Evolutionary conservation across 2,329 filamentous ascomycete genomes (phyloP), one percentile per base, ranked within the genome.

Genomic region (Rhynchosporium secalis): DNA sequence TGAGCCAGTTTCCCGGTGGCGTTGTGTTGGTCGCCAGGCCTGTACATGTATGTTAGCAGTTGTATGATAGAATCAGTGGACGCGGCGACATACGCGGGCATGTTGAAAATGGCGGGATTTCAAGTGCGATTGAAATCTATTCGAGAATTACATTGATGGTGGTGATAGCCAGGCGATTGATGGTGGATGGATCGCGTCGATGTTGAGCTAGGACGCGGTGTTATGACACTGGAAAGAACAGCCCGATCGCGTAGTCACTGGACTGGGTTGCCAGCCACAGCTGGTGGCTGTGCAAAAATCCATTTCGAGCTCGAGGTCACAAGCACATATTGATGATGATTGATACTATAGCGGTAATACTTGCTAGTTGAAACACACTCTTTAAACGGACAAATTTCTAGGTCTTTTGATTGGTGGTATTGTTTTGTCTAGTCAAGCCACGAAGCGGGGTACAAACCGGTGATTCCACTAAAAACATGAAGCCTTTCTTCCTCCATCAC

Each of bases 11-110:
- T 83, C 12, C 68, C 68, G 47, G 65, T 68, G 48, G 65, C 59
- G 33, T 65, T 68, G 76, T 88, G 86, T 75, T 91, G 88, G 72
- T 89, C 86, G 73, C 88, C 88, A 69, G 86, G 83, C 69, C 88
- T 91, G 74, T 52, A 68, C 47, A 43, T 28, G 59, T 72, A 61
- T 66, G 65, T 52, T 58, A 15, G 20, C 20, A 20, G 46, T 55
- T 15, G 13, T 4, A 38, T 29, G 28, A 47, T 15, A 20, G 4
- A 8, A 7, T 51, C 49, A 56, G 15, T 55, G 36, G 9, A 13
- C 29, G 8, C 4, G 26, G 26, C 47, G 46, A 69, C 78, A 74
- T 74, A 81, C 79, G 78, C 78, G 72, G 79, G 79, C 79, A 81
- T 81, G 57, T 65, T 75, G 52, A 43, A 51, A n/a, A 12, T 58